Evolutionary conservation across 1,139 yeast genomes (phyloP).

Genomic region (Hemisphaericaspora subhashii): DNA sequence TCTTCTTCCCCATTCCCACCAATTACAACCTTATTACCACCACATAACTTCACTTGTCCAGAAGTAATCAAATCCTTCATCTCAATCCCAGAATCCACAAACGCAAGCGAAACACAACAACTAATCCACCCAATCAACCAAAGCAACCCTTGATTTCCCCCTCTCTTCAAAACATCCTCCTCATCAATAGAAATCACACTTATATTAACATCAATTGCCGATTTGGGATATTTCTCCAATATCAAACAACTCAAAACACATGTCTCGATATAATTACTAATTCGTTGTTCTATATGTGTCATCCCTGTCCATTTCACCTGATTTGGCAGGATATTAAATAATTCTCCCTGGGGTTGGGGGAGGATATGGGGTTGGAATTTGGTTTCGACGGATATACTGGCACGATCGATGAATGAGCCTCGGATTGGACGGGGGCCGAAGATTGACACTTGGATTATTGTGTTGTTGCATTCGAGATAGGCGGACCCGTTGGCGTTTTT

Average conservation of each 20-base stretch:
- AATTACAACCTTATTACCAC: slow-evolving; percentile 17
- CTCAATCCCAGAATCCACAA: slow-evolving; percentile 83
- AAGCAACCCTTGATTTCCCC: slow-evolving; percentile 34
- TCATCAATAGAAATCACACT: slow-evolving; percentile 50
- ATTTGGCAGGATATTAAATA: slow-evolving; percentile 20
- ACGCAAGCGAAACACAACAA: slow-evolving; percentile 68
- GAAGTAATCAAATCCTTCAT: slow-evolving; percentile 75
- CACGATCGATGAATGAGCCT: slow-evolving; percentile 70
- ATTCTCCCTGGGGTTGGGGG: slow-evolving; percentile 34
- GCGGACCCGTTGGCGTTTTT: slow-evolving; percentile 84
- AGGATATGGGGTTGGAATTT: slow-evolving; percentile 56
- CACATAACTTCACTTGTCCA: slow-evolving; percentile 46
- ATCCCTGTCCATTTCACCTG: slow-evolving; percentile 35
- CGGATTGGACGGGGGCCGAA: slow-evolving; percentile 90
- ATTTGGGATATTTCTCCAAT: slow-evolving; percentile 80
- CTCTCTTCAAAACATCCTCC: slow-evolving; percentile 27
- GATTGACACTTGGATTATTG: slow-evolving; percentile 66
- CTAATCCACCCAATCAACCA: slow-evolving; percentile 46
- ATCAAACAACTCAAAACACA: slow-evolving; percentile 62
- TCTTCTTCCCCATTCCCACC: slow-evolving; percentile 14
- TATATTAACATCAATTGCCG: slow-evolving; percentile 80
- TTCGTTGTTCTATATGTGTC: slow-evolving; percentile 49
- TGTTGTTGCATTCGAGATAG: slow-evolving; percentile 66
- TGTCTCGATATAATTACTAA: slow-evolving; percentile 57
- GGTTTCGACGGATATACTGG: slow-evolving; percentile 67